phyloP scores from a whole-genome alignment of 768 basidiomycete genomes.

The Mycena olivaceomarginata region DNA sequence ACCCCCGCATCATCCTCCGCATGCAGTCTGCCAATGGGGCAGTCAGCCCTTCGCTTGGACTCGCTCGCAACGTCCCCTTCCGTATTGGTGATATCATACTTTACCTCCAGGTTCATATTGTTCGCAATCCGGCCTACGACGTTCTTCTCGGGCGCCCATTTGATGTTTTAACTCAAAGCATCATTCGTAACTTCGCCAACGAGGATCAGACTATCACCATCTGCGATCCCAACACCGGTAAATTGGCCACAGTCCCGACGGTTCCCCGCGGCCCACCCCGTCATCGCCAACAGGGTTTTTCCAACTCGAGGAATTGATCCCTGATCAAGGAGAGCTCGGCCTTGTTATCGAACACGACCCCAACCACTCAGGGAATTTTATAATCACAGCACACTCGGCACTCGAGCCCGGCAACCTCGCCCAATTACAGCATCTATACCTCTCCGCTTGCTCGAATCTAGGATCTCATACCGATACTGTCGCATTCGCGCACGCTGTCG shows the following conservation, averaged over 20 bases:
- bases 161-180: too few species aligned
- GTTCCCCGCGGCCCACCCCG: neutral
- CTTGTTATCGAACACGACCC: too few species aligned
- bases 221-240: neutral
- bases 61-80: too few species aligned
- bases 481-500: slow-evolving; percentile 21
- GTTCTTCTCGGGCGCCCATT: too few species aligned
- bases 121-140: too few species aligned
- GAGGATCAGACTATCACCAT: neutral
- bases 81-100: too few species aligned
- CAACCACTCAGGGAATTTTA: too few species aligned
- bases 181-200: too few species aligned
- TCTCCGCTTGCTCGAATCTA: slow-evolving; percentile 30
- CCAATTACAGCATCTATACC: slow-evolving; percentile 10
- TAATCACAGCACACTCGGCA: neutral
- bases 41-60: neutral
- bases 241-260: neutral
- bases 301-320: too few species aligned
- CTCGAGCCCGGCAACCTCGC: slow-evolving; percentile 24
- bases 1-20: neutral
- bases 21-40: neutral
- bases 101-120: too few species aligned
- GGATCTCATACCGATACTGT: slow-evolving; percentile 11
- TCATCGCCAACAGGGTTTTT: too few species aligned
- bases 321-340: too few species aligned